Conservation (phyloP, 768 basidiomycete genomes). For the Jaapia argillacea region DNA sequence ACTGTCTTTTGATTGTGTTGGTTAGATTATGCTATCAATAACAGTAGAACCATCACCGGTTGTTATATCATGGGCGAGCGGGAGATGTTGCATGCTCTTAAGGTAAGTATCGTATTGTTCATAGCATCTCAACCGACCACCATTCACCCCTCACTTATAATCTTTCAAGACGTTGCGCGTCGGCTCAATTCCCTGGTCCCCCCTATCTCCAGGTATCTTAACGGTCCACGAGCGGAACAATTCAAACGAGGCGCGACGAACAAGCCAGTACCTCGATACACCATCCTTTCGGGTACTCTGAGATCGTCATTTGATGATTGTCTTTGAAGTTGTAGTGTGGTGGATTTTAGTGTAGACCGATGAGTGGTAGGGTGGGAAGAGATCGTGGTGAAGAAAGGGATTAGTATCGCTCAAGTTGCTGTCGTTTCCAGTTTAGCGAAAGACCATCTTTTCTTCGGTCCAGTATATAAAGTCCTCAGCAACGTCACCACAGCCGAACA, state of each 20-base stretch:
- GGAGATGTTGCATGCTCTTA: slow-evolving; percentile 42
- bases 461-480: no score
- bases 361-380: slow-evolving; percentile 19
- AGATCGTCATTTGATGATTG: neutral
- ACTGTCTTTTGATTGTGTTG: neutral
- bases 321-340: neutral
- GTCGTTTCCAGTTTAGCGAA: slow-evolving; percentile 24
- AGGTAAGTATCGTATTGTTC: slow-evolving; percentile 10
- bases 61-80: slow-evolving; percentile 52
- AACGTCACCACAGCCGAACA: no score
- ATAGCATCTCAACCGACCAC: neutral
- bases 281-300: neutral
- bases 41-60: slow-evolving; percentile 46
- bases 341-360: neutral
- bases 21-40: slow-evolving; percentile 29
- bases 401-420: slow-evolving; percentile 26
- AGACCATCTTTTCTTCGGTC: slow-evolving; percentile 2
- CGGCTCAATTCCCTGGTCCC: slow-evolving; percentile 27
- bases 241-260: slow-evolving; percentile 16
- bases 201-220: slow-evolving; percentile 24
- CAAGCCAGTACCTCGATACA: neutral
- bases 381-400: slow-evolving; percentile 23
- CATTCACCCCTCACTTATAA: neutral
- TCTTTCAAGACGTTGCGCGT: slow-evolving; percentile 14
- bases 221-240: slow-evolving; percentile 13